Evolutionary conservation across 176 grass and related monocot species (phyloP).

Genomic region (Lolium rigidum): DNA sequence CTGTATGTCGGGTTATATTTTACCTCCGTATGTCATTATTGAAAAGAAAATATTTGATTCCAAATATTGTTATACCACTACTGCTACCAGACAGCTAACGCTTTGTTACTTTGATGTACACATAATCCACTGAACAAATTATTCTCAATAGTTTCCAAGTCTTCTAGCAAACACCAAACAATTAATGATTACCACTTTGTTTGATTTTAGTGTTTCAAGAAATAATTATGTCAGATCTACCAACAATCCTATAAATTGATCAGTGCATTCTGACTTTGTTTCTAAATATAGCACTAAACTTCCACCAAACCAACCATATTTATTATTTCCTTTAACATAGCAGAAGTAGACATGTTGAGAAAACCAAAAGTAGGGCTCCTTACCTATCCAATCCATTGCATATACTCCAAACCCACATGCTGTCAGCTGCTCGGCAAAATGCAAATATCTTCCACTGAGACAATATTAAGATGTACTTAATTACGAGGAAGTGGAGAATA

Average conservation of each 20-base stretch:
- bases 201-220: background rate
- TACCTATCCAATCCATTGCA: slow-evolving; percentile 99
- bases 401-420: slow-evolving; percentile 91
- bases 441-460: slow-evolving; percentile 91
- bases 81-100: background rate
- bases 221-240: background rate
- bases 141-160: background rate
- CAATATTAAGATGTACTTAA: slow-evolving; percentile 7
- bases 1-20: background rate
- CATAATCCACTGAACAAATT: background rate
- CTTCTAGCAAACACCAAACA: background rate
- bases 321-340: slow-evolving; percentile 1
- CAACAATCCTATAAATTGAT: background rate
- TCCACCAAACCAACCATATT: slow-evolving; percentile 6
- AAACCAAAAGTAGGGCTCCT: slow-evolving; percentile 4
- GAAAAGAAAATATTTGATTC: background rate
- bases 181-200: background rate
- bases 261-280: background rate
- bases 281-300: background rate
- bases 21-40: background rate
- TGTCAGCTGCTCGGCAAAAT: slow-evolving; percentile 88
- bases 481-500: background rate
- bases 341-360: slow-evolving; percentile 22
- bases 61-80: slow-evolving; percentile 4
- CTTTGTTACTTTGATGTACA: background rate